phyloP scores from a whole-genome alignment of 257 asterid genomes.

The Solanum dulcamara region DNA sequence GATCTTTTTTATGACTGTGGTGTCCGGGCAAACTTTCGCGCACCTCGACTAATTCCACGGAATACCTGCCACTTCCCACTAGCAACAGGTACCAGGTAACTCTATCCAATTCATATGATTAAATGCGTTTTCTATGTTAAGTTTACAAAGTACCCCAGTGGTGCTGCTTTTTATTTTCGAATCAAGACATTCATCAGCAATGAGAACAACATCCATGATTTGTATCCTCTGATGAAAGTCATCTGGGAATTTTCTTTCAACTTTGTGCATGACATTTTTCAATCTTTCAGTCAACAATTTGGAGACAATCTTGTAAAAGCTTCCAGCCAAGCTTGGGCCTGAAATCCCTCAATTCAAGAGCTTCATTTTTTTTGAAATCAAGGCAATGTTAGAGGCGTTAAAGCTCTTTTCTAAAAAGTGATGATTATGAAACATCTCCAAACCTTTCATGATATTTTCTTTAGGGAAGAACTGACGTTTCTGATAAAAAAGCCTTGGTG shows the following conservation, averaged over 20 bases:
- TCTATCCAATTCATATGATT: background rate
- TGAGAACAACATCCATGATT: background rate
- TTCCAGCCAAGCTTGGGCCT: background rate
- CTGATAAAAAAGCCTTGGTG: background rate
- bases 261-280: background rate
- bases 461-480: background rate
- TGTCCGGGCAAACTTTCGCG: background rate
- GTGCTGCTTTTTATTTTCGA: background rate
- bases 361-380: background rate
- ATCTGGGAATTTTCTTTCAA: background rate
- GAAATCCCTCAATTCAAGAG: background rate
- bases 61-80: background rate
- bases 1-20: background rate
- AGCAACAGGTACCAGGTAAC: background rate
- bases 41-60: background rate
- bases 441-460: background rate
- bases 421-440: background rate
- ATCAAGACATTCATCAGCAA: background rate
- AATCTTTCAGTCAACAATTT: background rate
- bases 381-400: background rate
- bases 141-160: background rate
- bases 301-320: background rate
- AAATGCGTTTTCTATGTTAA: background rate
- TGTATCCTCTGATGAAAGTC: background rate
- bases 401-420: background rate